Base-by-base conservation (phyloP, 1,139 yeast genomes). In the Williopsis jadinii region DNA sequence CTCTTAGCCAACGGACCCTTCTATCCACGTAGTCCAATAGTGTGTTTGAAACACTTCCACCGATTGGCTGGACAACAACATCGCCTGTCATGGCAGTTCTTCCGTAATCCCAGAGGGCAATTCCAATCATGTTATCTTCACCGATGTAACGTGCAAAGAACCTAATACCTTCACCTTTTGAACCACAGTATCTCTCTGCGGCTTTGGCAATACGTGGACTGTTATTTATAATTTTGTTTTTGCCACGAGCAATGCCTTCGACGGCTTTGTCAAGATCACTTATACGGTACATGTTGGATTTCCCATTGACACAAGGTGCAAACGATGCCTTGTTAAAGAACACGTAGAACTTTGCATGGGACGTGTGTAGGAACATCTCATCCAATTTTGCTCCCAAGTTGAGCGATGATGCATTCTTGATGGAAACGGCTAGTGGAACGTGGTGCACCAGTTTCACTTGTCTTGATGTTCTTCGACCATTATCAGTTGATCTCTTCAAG, bases 261-360 rank as follows among this genome's bases (percentile, higher is more conserved):
- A 82, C 87, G 0, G 94, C 80, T 19, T 50, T 52, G 59, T 85
- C 94, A 34, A 87, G 62, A 42, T 77, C 86, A 1, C 86, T 75
- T 37, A 77, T 70, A 15, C 94, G 68, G 59, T 84, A 87, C 38
- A 87, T 56, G 58, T 87, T 87, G 19, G 95, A 84, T 59, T 88
- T 87, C n/a, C 96, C 96, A 68, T 84, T 87, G 39, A 87, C 95
- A 63, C 96, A 87, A 0, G 96, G 95, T 0, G 95, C 95, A 19
- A 85, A 64, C n/a, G 82, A 77, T 12, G 83, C 63, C 46, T 79
- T 75, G 59, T 87, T 87, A 54, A 87, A 76, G 30, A 86, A 80
- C 8, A 82, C 77, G 60, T 87, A 87, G 59, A 87, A 86, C 62
- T 86, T 86, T 43, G 90, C 78, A 62, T 87, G 96, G 2, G 95